phyloP scores from a whole-genome alignment of 208 protist species.

The Endotrypanum monterogeii region DNA sequence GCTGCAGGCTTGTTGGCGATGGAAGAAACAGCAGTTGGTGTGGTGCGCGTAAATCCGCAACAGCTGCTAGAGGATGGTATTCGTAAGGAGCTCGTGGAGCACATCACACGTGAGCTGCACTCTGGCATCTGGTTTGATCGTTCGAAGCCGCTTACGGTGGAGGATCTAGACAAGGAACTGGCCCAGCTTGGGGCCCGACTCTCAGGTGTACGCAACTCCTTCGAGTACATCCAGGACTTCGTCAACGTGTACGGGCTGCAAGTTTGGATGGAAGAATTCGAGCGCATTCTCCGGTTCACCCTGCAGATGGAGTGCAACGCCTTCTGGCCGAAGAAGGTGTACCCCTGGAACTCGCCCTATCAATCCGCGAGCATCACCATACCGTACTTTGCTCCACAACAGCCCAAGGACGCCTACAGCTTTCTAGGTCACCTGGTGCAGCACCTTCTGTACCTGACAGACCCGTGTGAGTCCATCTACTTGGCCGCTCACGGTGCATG shows the following conservation, averaged over 20 bases:
- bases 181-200: slow-evolving; percentile 72
- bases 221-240: slow-evolving; percentile 99
- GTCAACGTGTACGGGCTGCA: slow-evolving; percentile 96
- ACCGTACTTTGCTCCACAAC: slow-evolving; percentile 73
- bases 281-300: slow-evolving; percentile 95
- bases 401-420: slow-evolving; percentile 49
- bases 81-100: slow-evolving; percentile 91
- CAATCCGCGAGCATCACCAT: slow-evolving; percentile 95
- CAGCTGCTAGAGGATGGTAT: slow-evolving; percentile 97
- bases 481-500: slow-evolving; percentile 83
- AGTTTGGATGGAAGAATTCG: slow-evolving; percentile 97
- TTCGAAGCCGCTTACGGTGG: slow-evolving; percentile 36
- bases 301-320: slow-evolving; percentile 97
- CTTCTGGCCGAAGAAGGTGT: slow-evolving; percentile 95
- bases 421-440: slow-evolving; percentile 94
- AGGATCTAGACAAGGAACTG: slow-evolving; percentile 77
- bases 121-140: slow-evolving; percentile 63
- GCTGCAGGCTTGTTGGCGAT: slow-evolving; percentile 97
- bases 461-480: slow-evolving; percentile 79
- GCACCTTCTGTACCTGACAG: slow-evolving; percentile 89
- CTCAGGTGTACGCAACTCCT: slow-evolving; percentile 91
- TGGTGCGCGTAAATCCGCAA: slow-evolving; percentile 97
- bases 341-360: slow-evolving; percentile 85
- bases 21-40: slow-evolving; percentile 97
- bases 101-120: slow-evolving; percentile 80